phyloP scores from a whole-genome alignment of 805 yeast species.

The Metschnikowia chrysomelidarum region DNA sequence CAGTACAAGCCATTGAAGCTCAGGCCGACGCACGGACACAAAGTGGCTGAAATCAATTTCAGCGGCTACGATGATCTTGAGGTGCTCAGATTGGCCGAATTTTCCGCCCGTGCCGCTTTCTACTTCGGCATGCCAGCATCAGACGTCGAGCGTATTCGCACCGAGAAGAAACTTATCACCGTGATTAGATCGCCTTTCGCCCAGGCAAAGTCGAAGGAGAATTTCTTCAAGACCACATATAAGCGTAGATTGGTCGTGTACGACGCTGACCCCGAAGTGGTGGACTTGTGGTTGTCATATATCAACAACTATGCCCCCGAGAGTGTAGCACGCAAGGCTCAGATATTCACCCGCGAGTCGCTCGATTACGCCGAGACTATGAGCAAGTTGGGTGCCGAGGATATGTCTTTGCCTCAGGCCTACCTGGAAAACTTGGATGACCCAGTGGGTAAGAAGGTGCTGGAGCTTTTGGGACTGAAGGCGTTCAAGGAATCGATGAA shows the following conservation, averaged over 20 bases:
- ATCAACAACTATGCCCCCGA: conserved; percentile 72
- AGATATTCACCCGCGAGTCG: conserved; percentile 46
- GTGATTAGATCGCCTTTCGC: conserved; percentile 92
- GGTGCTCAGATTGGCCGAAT: conserved; percentile 75
- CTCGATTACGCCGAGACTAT: conserved; percentile 34
- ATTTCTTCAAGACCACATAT: conserved; percentile 85
- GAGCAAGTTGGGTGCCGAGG: conserved; percentile 29
- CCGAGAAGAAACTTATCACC: conserved; percentile 85
- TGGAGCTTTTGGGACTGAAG: conserved; percentile 69
- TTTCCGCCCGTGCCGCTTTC: conserved; percentile 85
- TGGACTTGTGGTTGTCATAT: conserved; percentile 79
- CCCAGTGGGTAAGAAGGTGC: conserved; percentile 63
- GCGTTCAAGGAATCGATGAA: conserved; percentile 59
- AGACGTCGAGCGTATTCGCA: conserved; percentile 66
- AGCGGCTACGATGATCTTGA: conserved; percentile 70
- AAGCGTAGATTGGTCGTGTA: conserved; percentile 70
- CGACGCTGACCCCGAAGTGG: conserved; percentile 82
- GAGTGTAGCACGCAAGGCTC: conserved; percentile 83
- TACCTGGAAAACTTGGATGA: conserved; percentile 30
- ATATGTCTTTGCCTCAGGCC: conserved; percentile 32
- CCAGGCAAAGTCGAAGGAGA: conserved; percentile 91
- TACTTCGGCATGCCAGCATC: conserved; percentile 85
- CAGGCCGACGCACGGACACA: conserved; percentile 64
- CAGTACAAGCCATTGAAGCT: conserved; percentile 77
- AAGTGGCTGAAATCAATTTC: conserved; percentile 74